phyloP scores from a whole-genome alignment of 495 filamentous ascomycete genomes.

The Neurospora sp. region DNA sequence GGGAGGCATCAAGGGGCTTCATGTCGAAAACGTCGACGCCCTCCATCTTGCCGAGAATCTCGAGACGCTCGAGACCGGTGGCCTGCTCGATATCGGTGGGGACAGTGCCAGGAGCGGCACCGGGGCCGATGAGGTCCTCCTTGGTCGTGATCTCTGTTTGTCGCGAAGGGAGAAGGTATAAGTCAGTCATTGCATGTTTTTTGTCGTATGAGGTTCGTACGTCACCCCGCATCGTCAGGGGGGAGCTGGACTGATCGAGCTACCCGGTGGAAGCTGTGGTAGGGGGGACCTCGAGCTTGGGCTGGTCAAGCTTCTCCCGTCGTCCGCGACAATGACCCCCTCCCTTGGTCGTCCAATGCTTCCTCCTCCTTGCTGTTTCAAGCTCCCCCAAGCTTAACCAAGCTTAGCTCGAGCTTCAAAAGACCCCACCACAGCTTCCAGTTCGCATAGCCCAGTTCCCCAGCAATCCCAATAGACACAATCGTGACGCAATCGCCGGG shows the following conservation, averaged over 20 bases:
- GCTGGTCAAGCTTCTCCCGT: neutral
- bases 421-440: neutral
- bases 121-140: constrained; percentile 74
- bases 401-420: neutral
- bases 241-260: neutral
- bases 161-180: constrained; percentile 3
- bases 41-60: constrained; percentile 99
- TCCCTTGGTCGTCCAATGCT: neutral
- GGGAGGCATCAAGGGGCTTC: constrained; percentile 85
- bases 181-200: constrained; percentile 5
- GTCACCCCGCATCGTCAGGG: neutral
- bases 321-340: neutral
- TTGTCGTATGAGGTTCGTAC: neutral
- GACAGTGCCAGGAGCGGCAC: constrained; percentile 70
- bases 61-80: constrained; percentile 94
- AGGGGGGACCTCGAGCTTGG: neutral
- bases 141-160: constrained; percentile 68
- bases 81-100: constrained; percentile 90
- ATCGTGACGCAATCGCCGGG: neutral
- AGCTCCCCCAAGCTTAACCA: neutral
- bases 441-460: neutral
- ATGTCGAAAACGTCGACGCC: constrained; percentile 97
- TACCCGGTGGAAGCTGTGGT: neutral
- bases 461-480: constrained; percentile 5
- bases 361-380: neutral